Evolutionary conservation across 2,329 filamentous ascomycete species (phyloP), one percentile per base, ranked within the genome.

Genomic region (Cordyceps cicadae): DNA sequence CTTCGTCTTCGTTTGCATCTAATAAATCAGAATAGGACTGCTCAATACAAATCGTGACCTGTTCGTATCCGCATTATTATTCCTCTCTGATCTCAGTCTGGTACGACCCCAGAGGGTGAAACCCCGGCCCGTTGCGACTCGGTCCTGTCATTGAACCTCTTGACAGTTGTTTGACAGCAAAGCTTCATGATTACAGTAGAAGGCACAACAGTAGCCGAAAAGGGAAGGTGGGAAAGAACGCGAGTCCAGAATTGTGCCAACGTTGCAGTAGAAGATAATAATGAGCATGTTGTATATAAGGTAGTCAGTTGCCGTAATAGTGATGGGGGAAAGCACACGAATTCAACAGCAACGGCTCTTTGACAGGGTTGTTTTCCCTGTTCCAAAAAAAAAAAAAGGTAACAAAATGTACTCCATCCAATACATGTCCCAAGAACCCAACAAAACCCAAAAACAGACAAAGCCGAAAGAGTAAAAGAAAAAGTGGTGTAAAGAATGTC

Each of bases 351-450:
- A 17, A 39, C 14, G 3, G 46, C 41, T 4, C 21, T 9, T 7
- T 9, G 12, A 17, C 6, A 43, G 39, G 39, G 14, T 54, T 46
- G n/a, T 63, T 63, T 62, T 43, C 14, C 65, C 65, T 68, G 65
- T 71, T n/a, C n/a, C n/a, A n/a, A n/a, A n/a, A 68, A 68, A 14
- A 41, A 65, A 66, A 67, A 64, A 51, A 51, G 7, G 37, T 57
- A 58, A 54, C 29, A 63, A 63, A 74, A 74, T 72, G 66, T 74
- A 75, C 73, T 75, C 74, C 74, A 70, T 70, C 71, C 72, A 74
- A 74, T 72, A 73, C 70, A 71, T 72, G 67, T 68, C 70, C 71
- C 69, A 58, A 69, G 69, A 55, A 43, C 55, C 61, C 56, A 46
- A 51, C 37, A 60, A 58, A 66, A 59, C 63, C 66, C 65, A 71